A percentile compares a stretch with the other conserved stretches of the same genome.
phyloP scores from a whole-genome alignment of 2,329 filamentous ascomycete species.

The Sporothrix variecibatus region DNA sequence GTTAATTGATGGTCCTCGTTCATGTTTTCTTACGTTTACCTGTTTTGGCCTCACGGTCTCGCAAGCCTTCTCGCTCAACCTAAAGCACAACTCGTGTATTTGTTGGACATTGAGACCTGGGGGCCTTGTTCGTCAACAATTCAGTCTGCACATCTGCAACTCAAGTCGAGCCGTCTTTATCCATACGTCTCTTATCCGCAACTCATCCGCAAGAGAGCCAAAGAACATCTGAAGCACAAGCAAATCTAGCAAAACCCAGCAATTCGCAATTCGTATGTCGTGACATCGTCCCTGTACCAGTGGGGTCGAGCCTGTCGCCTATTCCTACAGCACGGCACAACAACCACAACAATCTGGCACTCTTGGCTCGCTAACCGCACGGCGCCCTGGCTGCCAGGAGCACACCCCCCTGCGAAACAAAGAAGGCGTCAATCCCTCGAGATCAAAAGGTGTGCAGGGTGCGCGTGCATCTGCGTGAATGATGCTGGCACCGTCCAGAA shows the following conservation, averaged over 20 bases:
- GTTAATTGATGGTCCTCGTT: neutral
- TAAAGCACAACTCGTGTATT: neutral
- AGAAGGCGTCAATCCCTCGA: neutral
- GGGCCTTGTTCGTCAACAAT: neutral
- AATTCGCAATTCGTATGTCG: neutral
- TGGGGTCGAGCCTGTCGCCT: neutral
- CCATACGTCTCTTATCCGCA: neutral
- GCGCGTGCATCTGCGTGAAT: conserved; percentile 7
- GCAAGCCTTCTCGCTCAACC: neutral
- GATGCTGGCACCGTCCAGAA: conserved; percentile 7
- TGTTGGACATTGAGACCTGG: neutral
- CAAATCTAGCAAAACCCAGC: neutral
- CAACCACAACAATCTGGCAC: neutral
- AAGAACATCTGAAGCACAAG: neutral
- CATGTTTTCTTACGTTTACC: neutral
- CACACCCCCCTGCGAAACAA: conserved; percentile 1
- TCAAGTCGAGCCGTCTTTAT: neutral
- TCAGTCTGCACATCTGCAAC: neutral
- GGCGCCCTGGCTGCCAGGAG: conserved; percentile 8
- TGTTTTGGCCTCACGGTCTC: neutral
- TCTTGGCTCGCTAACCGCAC: conserved; percentile 5
- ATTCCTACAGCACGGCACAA: neutral
- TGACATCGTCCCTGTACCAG: conserved; percentile 10
- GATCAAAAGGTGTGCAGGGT: neutral
- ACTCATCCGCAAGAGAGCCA: neutral